Base-by-base conservation (phyloP, 2,329 filamentous ascomycete species). In the Trichoderma koningiopsis region DNA sequence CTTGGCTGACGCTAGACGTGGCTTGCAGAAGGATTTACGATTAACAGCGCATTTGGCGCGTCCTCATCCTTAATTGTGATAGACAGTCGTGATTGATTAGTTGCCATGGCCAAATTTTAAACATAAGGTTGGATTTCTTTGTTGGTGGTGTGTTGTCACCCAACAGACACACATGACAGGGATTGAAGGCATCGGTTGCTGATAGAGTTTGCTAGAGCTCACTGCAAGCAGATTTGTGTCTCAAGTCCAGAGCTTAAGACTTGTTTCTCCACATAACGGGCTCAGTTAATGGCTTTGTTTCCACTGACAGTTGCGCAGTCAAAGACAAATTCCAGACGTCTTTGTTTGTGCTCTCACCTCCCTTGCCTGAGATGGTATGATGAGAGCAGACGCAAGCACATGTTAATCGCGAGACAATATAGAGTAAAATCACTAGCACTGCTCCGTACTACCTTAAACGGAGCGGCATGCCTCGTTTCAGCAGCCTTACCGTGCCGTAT, bases 161-260 rank as follows among this genome's bases (percentile, higher is more conserved):
- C 29, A 35, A 64, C 56, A 52, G 33, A 55, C 53, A 43, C 22
- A 24, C 27, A 4, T 56, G 24, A 22, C 19, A 6, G 53, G 61
- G 61, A 35, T 43, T 33, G n/a, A 35, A 19, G 33, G 47, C 47
- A 13, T n/a, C 22, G n/a, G 22, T n/a, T 49, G 47, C 31, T 22
- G n/a, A 22, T 61, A 35, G 19, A 52, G 43, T 62, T 62, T 52
- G 13, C 33, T 52, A 62, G 59, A 62, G 59, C 59, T 62, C 59
- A 62, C 59, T 31, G 27, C 59, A 52, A 24, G n/a, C 47, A 49
- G 11, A 8, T 4, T 19, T 62, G 60, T 53, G 4, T 27, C 19
- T 53, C 35, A 19, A 37, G 22, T 53, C 53, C 33, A 7, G 59
- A 33, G 40, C 59, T 22, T 62, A 24, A 40, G 2, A 14, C 37